Conservation (phyloP, 495 filamentous ascomycete genomes). For the Penicillium waksmanii region DNA sequence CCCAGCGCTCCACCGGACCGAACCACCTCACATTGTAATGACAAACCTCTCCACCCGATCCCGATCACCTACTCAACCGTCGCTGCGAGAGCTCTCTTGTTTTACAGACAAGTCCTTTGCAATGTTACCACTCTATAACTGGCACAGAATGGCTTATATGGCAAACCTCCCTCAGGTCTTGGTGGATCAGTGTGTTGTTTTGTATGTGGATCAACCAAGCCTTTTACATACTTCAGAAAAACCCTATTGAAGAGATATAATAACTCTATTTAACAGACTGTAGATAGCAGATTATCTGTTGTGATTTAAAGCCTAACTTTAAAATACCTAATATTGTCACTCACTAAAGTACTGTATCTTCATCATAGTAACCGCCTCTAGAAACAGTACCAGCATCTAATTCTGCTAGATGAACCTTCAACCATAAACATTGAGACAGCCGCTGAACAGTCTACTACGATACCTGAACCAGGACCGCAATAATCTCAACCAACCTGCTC, state of each 20-base stretch:
- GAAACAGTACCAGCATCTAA: conserved; percentile 7
- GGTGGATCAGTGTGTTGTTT: conserved; percentile 13
- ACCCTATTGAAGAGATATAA: conserved; percentile 6
- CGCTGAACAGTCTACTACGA: neutral
- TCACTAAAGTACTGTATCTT: neutral
- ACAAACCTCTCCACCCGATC: conserved; percentile 14
- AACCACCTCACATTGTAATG: conserved; percentile 10
- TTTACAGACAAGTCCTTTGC: conserved; percentile 7
- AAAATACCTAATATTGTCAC: conserved; percentile 2
- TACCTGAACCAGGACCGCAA: neutral
- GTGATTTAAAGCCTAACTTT: conserved; percentile 5
- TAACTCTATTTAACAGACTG: conserved; percentile 4
- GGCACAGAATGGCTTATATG: conserved; percentile 15
- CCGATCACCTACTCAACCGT: conserved; percentile 13
- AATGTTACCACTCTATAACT: conserved; percentile 7
- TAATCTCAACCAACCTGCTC: conserved; percentile 5
- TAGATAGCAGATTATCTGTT: conserved; percentile 7
- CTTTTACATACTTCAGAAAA: conserved; percentile 5
- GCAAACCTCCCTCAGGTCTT: neutral
- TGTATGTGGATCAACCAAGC: conserved; percentile 9
- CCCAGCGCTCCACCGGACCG: conserved; percentile 10
- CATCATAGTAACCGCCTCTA: neutral
- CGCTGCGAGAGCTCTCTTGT: conserved; percentile 10
- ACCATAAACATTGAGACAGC: conserved; percentile 8
- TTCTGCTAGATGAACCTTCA: neutral